Conservation (phyloP, 306 rosid species). For the Dicorynia guianensis region DNA sequence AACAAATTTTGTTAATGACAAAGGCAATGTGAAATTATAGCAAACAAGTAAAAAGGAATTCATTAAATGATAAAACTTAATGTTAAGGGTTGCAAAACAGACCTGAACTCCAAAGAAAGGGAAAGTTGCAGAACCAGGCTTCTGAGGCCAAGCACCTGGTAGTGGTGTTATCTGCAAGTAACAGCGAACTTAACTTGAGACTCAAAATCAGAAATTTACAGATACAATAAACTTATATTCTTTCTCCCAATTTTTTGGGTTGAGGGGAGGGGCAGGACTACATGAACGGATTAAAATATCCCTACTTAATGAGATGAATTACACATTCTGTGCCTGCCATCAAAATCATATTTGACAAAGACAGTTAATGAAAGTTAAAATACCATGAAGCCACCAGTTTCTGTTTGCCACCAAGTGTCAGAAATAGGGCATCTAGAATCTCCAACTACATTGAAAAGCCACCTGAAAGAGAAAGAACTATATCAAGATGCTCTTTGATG, state of each 20-base stretch:
- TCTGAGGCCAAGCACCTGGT: constrained; percentile 99
- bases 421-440: constrained; percentile 96
- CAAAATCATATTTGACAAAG: constrained; percentile 35
- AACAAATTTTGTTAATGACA: constrained; percentile 35
- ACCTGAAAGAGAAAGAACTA: constrained; percentile 59
- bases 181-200: constrained; percentile 32
- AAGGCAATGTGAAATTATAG: constrained; percentile 29
- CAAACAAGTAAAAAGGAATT: constrained; percentile 11
- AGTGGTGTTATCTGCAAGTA: constrained; percentile 87
- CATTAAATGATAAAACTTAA: constrained; percentile 27
- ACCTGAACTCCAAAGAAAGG: constrained; percentile 99
- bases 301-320: constrained; percentile 16
- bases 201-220: constrained; percentile 11
- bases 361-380: constrained; percentile 41
- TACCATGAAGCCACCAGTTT: constrained; percentile 99
- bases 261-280: too few relatives aligned
- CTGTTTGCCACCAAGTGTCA: constrained; percentile 99
- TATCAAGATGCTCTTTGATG: constrained; percentile 10
- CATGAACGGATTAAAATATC: background rate
- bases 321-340: constrained; percentile 17
- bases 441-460: constrained; percentile 94
- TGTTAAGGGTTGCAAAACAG: constrained; percentile 30
- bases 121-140: constrained; percentile 98
- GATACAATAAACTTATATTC: background rate
- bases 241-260: background rate